Evolutionary conservation across 306 rosid genomes (phyloP).

Genomic region (Chamaecrista fasciculata): DNA sequence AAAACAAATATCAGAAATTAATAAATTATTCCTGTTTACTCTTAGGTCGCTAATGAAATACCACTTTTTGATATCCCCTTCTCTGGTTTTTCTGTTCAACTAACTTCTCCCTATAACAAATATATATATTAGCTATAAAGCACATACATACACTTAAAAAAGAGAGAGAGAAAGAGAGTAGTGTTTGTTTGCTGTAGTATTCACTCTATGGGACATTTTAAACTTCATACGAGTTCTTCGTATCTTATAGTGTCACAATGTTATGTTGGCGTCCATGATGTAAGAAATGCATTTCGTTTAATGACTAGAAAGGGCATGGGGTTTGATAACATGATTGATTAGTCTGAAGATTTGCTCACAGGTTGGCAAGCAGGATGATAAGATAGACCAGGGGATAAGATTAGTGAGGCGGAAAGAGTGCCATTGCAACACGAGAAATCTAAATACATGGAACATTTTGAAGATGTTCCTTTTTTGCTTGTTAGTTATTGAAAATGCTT

Average conservation of each 20-base stretch:
- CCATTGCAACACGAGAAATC: neutral
- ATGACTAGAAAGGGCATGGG: slow-evolving; percentile 1
- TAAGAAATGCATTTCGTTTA: neutral
- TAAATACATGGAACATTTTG: neutral
- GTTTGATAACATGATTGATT: neutral
- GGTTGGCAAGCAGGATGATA: neutral
- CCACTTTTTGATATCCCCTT: neutral
- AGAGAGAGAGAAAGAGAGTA: too few relatives aligned
- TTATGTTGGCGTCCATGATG: neutral
- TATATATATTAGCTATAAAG: neutral
- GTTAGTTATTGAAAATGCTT: neutral
- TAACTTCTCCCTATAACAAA: neutral
- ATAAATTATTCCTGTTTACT: neutral
- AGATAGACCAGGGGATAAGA: neutral
- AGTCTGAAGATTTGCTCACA: neutral
- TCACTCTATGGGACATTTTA: neutral
- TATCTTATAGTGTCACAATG: neutral
- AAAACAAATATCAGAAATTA: neutral
- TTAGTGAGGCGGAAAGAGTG: neutral
- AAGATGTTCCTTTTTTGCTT: neutral
- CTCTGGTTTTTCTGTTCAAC: neutral
- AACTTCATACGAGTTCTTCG: neutral
- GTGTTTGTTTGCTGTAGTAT: neutral
- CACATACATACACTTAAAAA: neutral
- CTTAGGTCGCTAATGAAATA: neutral